Conservation (phyloP, 75 land plant genomes). For the Chamaecyparis obtusa region DNA sequence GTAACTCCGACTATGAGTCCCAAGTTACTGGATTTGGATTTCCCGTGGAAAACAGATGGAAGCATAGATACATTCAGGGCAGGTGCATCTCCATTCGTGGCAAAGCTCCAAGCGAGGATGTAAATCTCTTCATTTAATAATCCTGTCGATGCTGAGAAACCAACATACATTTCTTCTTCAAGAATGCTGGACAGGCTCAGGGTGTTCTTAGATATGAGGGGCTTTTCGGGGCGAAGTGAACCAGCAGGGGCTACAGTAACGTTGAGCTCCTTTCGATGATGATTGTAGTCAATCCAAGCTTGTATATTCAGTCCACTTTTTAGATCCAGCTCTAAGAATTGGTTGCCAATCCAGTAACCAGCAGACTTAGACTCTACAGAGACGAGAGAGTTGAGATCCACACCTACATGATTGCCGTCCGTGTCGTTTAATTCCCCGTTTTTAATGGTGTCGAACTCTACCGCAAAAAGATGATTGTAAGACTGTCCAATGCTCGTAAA, state of each 20-base stretch:
- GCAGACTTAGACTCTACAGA: not conserved
- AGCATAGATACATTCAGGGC: not conserved
- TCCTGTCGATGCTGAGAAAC: not conserved
- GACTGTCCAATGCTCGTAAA: not conserved
- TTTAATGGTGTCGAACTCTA: slow-evolving; percentile 30
- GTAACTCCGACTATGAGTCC: not conserved
- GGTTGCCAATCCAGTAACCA: not conserved
- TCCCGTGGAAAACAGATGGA: not conserved
- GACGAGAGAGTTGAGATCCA: no score
- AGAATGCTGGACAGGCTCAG: no score
- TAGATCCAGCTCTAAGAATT: not conserved
- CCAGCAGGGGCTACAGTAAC: slow-evolving; percentile 1
- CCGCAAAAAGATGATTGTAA: slow-evolving; percentile 22
- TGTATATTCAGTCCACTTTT: slow-evolving; percentile 6
- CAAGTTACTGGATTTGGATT: not conserved
- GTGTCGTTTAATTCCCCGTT: slow-evolving; percentile 15
- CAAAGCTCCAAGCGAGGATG: not conserved
- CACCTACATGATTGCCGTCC: slow-evolving; percentile 13
- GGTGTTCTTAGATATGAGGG: not conserved
- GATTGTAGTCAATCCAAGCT: slow-evolving; percentile 23
- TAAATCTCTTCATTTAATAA: not conserved
- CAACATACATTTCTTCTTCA: no score
- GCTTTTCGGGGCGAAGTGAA: not conserved
- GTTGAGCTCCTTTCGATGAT: not conserved
- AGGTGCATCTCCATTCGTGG: no score